Evolutionary conservation across 129 eudicot genomes (phyloP).

Genomic region (Erigeron canadensis): DNA sequence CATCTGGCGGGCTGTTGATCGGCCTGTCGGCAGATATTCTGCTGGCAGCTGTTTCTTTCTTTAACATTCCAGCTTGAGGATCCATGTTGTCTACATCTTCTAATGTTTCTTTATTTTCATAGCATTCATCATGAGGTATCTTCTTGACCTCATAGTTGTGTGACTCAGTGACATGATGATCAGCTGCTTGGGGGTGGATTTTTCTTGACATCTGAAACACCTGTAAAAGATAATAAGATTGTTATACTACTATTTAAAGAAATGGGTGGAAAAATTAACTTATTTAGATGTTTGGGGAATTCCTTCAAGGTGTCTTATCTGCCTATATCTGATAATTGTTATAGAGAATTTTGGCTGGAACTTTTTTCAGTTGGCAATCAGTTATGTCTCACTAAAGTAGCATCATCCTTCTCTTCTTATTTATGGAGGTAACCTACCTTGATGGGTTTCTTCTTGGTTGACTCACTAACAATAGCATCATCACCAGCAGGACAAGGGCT

Average conservation of each 20-base stretch:
- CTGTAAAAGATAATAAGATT: conserved; percentile 19
- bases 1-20: conserved; percentile 22
- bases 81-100: neutral
- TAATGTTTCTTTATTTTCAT: conserved; percentile 25
- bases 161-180: conserved; percentile 30
- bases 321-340: too few relatives aligned
- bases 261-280: neutral
- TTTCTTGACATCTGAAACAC: conserved; percentile 37
- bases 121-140: conserved; percentile 19
- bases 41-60: neutral
- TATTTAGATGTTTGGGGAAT: too few relatives aligned
- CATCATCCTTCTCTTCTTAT: too few relatives aligned
- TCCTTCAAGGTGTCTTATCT: too few relatives aligned
- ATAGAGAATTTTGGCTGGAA: too few relatives aligned
- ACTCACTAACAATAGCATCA: conserved; percentile 31
- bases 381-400: too few relatives aligned
- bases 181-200: conserved; percentile 55
- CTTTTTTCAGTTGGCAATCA: too few relatives aligned
- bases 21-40: too few relatives aligned
- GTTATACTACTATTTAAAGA: conserved; percentile 19
- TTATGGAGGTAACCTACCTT: conserved; percentile 40
- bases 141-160: conserved; percentile 27
- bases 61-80: too few relatives aligned
- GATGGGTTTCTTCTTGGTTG: conserved; percentile 46
- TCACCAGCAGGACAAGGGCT: conserved; percentile 31